Evolutionary conservation across 2,329 filamentous ascomycete genomes (phyloP).

Genomic region (Chaetomiaceae sp.): DNA sequence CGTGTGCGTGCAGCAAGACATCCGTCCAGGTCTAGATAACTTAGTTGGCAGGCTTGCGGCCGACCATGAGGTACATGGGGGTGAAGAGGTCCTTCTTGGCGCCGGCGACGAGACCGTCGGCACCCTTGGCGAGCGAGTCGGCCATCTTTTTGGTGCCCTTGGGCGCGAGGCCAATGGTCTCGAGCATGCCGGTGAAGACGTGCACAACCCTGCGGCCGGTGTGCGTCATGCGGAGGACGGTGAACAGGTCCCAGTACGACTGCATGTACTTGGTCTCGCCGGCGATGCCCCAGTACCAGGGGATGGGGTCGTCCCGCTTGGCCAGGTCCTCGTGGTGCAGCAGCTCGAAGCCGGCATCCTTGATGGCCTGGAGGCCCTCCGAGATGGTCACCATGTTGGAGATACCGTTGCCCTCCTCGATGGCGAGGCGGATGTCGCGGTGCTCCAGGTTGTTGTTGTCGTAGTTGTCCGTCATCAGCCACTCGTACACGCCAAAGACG

Average conservation of each 20-base stretch:
- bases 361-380: slow-evolving; percentile 77
- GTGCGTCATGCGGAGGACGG: slow-evolving; percentile 84
- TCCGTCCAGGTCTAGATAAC: not conserved
- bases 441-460: slow-evolving; percentile 84
- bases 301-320: slow-evolving; percentile 65
- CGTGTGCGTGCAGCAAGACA: slow-evolving; percentile 7
- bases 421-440: slow-evolving; percentile 85
- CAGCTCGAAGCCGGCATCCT: slow-evolving; percentile 81
- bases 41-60: slow-evolving; percentile 65
- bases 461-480: slow-evolving; percentile 96
- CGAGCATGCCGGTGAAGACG: slow-evolving; percentile 69
- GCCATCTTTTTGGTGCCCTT: slow-evolving; percentile 91
- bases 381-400: slow-evolving; percentile 92
- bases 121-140: slow-evolving; percentile 76
- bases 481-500: slow-evolving; percentile 95
- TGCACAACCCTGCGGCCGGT: slow-evolving; percentile 72
- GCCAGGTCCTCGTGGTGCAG: slow-evolving; percentile 84
- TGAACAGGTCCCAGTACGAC: slow-evolving; percentile 73
- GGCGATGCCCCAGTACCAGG: slow-evolving; percentile 92
- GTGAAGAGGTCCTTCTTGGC: slow-evolving; percentile 90
- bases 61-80: slow-evolving; percentile 97
- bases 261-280: slow-evolving; percentile 82
- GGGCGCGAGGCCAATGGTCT: slow-evolving; percentile 71
- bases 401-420: slow-evolving; percentile 94
- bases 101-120: slow-evolving; percentile 81